phyloP scores from a whole-genome alignment of 1,284 basidiomycete genomes.

The Trichosporon sp. region DNA sequence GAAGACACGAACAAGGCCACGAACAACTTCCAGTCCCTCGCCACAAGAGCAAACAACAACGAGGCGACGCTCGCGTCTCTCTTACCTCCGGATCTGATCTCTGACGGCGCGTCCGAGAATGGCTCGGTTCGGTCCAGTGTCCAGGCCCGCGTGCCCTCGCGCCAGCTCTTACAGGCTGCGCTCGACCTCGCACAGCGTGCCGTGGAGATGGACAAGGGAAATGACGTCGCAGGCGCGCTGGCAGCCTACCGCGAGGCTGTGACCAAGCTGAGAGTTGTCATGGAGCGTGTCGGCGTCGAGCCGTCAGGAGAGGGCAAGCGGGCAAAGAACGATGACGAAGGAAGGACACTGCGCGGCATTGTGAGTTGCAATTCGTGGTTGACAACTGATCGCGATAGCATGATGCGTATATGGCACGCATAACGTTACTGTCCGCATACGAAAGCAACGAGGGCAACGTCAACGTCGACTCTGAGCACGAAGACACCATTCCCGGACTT shows the following conservation, averaged over 20 bases:
- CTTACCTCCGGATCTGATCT: constrained; percentile 11
- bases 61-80: constrained; percentile 18
- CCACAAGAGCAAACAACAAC: neutral
- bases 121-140: constrained; percentile 16
- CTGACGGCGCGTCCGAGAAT: constrained; percentile 13
- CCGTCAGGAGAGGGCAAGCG: constrained; percentile 15
- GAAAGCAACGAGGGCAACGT: constrained; percentile 18
- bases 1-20: constrained; percentile 6
- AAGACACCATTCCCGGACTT: neutral
- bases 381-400: constrained; percentile 28
- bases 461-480: neutral
- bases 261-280: constrained; percentile 43
- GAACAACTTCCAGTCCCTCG: neutral
- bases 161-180: constrained; percentile 47
- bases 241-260: constrained; percentile 48
- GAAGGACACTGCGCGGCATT: constrained; percentile 47
- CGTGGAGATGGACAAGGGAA: constrained; percentile 50
- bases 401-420: constrained; percentile 48
- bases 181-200: constrained; percentile 49
- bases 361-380: constrained; percentile 29
- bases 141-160: constrained; percentile 38
- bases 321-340: constrained; percentile 46
- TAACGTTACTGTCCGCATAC: constrained; percentile 39
- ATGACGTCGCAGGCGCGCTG: constrained; percentile 47
- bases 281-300: constrained; percentile 48